Evolutionary conservation across 1,139 yeast species (phyloP), one percentile per base, ranked within the genome.

Genomic region (Saccharomycopsis hybrid): DNA sequence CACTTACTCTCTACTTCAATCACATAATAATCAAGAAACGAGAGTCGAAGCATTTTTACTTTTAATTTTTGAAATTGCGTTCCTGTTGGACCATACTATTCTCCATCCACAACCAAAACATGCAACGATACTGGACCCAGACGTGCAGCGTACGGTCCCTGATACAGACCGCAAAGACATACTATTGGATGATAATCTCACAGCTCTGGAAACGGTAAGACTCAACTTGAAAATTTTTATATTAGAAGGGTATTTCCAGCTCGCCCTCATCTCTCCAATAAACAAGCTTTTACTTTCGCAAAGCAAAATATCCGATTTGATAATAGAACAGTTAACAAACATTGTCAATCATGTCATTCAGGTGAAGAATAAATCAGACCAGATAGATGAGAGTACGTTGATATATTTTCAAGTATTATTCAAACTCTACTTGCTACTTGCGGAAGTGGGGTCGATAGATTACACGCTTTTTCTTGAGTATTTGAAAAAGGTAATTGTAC

Each of bases 381-480:
- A 18, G n/a, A 11, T 13, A 7, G 30, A 29, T 3, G 37, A 35
- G 37, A 27, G 25, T 30, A 37, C 27, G 3, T 13, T 41, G 31
- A 29, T 50, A 31, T 47, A 29, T 27, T 45, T 47, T 37, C 46
- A 50, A 18, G 24, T 13, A 5, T 33, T 53, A 11, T 39, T 46
- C 40, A 51, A 43, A 30, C 36, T 50, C 9, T 53, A 44, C 25
- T 42, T 50, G 5, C 13, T 29, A n/a, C 9, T 48, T 3, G 49
- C 54, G 5, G 49, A 50, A 29, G 36, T 37, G 25, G 56, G 56
- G 7, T 28, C 44, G 5, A 44, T 51, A 11, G 43, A 51, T 36
- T 53, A 36, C 36, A 30, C 35, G 2, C 31, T 33, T 8, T 43
- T 49, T 33, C 7, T 44, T 2, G 33, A 29, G 9, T 41, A 18